These are phyloP conservation scores for Rhododendron molle DNA, from an alignment of 148 eudicot species.

Conservation along the genomic window DNA sequence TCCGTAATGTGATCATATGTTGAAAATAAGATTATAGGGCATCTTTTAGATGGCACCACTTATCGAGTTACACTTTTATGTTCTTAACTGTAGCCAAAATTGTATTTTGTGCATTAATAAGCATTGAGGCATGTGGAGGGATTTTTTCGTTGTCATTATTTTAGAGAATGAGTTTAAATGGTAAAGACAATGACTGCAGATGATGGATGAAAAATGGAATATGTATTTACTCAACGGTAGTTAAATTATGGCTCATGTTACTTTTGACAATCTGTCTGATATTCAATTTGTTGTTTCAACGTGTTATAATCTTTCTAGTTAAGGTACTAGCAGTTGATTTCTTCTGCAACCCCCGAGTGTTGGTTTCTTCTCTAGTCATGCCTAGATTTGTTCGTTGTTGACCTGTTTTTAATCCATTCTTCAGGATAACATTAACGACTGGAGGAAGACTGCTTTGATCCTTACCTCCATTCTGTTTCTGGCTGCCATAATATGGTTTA, in stretches of 20 bases:
- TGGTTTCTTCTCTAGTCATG: neutral
- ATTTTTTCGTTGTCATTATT: neutral
- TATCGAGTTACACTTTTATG: neutral
- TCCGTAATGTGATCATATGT: neutral
- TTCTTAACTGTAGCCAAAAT: neutral
- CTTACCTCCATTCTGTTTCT: slow-evolving; percentile 73
- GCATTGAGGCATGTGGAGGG: neutral
- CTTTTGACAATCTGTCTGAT: neutral
- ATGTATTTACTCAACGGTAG: neutral
- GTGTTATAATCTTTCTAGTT: neutral
- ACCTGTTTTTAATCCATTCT: neutral
- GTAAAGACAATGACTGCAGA: neutral
- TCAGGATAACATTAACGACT: slow-evolving; percentile 75
- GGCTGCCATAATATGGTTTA: slow-evolving; percentile 78
- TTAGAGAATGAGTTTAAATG: neutral
- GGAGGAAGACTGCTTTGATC: slow-evolving; percentile 74
- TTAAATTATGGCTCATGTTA: neutral
- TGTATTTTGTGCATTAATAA: neutral
- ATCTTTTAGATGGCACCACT: neutral
- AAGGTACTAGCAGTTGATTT: neutral
- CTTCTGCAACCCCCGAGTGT: neutral
- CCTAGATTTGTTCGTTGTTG: neutral
- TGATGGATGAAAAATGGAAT: neutral
- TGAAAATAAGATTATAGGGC: neutral
- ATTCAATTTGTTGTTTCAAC: neutral